Base-by-base conservation (phyloP, 805 yeast genomes). In the Myxozyma geophila region DNA sequence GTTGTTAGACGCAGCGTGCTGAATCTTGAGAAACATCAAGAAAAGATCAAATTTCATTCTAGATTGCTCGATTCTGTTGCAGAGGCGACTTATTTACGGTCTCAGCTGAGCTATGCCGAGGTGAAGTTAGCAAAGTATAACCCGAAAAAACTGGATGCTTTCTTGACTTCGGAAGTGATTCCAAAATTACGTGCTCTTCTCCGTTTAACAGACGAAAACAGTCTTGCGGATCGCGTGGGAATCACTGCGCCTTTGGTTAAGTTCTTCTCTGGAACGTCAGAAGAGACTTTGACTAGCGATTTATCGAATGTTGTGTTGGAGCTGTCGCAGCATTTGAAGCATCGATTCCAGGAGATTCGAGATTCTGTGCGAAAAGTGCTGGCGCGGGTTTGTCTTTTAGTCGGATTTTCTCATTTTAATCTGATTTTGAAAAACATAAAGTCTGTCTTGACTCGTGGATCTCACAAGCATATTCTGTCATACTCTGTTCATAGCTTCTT, bases 401-500 rank as follows among this genome's bases (percentile, higher is more conserved):
- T 93, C 40, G 98, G 98, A 0, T 81, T 96, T 0, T 74, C 76
- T 23, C 92, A 92, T 73, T 77, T 93, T 64, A 81, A 82, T 60
- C 91, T 92, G 72, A 83, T 95, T 54, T 77, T 95, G 28, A 83
- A 83, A 62, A 98, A 95, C 73, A 80, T 95, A 71, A 86, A 83
- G 67, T 77, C 87, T 19, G 96, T 98, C 0, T 79, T 93, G 59
- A 82, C 87, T 5, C 81, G 96, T 72, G 99, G 99, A 33, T 90
- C 97, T 13, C 98, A 95, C 74, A 84, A 92, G 58, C 99, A 95
- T 76, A 91, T 95, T 63, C 83, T 95, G 70, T 91, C 97, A 72
- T 95, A 80, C 76, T 90, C 98, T 0, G 84, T 90, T 5, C 97
- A 95, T 75, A 80, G 86, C 54, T 76, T 93, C 44, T 76, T 95